Base-by-base conservation (phyloP, 108 stramenopile genomes). In the Conticribra weissflogii region DNA sequence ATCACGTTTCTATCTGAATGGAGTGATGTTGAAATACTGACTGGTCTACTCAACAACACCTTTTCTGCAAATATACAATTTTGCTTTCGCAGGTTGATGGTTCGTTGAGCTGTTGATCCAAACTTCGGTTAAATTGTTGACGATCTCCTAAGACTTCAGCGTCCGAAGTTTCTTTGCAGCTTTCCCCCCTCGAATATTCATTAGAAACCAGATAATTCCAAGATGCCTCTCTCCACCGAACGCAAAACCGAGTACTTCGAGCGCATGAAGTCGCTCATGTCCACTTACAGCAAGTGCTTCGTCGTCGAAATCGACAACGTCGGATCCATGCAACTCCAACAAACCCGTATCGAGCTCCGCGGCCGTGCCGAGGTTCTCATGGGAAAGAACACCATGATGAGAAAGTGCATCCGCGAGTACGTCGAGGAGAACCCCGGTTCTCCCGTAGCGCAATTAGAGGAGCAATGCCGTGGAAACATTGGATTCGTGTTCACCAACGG, bases 321-420 rank as follows among this genome's bases (percentile, higher is more conserved):
- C 36, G 99, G 98, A 54, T 98, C 97, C 72, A 91, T 85, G 85
- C 99, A 99, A 87, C 87, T 99, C 72, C 96, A 98, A 63, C 60
- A 88, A 57, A 96, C 96, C 67, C 94, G 98, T 62, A 75, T 77
- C 50, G 89, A 72, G 29, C 96, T 99, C 33, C 96, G 97, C 74
- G 97, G 96, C 63, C 81, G 79, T 65, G 98, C 97, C 56, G 92
- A 92, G 45, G 67, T 98, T 47, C 93, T 99, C 81, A 97, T 98
- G 96, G 99, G 99, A 59, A 99, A 99, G 91, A 97, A 95, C 81
- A 99, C 98, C 92, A 97, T 98, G 96, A 98, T 98, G 95, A 88
- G 98, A 49, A 97, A 97, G 79, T 88, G 95, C 85, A 85, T 99
- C 72, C 82, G 71, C 63, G 95, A 95, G 54, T 99, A 82, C 81